Base-by-base conservation (phyloP, 352 stramenopile genomes). In the Phytophthora sojae region DNA sequence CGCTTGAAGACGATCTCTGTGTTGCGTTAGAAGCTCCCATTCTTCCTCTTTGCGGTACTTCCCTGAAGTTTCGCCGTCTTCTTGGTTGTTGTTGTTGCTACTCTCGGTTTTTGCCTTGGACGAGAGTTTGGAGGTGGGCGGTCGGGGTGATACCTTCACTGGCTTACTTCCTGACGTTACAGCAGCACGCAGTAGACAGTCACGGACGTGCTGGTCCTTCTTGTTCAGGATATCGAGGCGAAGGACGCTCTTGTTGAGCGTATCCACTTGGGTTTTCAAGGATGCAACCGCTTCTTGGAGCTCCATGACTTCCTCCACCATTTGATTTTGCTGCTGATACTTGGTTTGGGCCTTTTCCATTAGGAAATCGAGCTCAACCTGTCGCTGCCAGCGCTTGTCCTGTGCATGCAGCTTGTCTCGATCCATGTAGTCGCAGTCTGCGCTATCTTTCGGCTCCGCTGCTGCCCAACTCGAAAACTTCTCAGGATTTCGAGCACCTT, bases 311-410 rank as follows among this genome's bases (percentile, higher is more conserved):
- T 88, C 64, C 1, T 88, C 77, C 0, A 90, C 79, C 2, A 87
- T 62, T 60, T 82, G 55, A 58, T 79, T 79, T 59, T 92, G 81
- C 42, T 85, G 69, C 19, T 83, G 72, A 37, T 94, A 94, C 53
- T 81, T 86, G 30, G 73, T 77, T 50, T 92, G 84, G 1, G 86
- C 82, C 52, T 88, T 84, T 59, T 86, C 71, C 69, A 86, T 79
- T 14, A 85, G 15, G 55, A 77, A 90, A 50, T 94, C 84, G 8
- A 92, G 76, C 42, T 94, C 86, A 4, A 81, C 61, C 29, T 77
- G 68, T 2, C 67, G 57, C 42, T 83, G 57, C 52, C 74, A 71
- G 1, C 84, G 75, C 56, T 79, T 82, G 44, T 91, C 84, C 19
- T 61, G 49, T 7, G 75, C 77, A 15, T 86, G 67, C 15, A 67